Base-by-base conservation (phyloP, 1,284 basidiomycete species). In the Ceratobasidium sp. region DNA sequence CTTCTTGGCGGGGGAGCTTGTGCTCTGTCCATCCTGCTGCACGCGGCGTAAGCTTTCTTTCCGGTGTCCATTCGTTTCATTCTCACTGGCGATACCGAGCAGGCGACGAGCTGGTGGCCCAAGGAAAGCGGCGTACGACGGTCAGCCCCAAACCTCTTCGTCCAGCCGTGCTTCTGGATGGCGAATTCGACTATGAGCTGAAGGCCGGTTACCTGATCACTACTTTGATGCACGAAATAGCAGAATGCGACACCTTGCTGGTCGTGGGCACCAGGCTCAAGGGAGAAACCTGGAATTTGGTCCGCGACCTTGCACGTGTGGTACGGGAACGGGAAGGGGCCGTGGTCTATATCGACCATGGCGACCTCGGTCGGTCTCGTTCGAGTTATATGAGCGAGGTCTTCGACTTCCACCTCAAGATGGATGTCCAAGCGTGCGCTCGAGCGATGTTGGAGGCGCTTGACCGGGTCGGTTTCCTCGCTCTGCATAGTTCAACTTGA, bases 351-450 rank as follows among this genome's bases (percentile, higher is more conserved):
- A 34, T 59, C 17, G 29, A 59, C 29, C n/a, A 13, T 4, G 29
- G 3, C 11, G 29, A 59, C 9, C n/a, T 59, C 29, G 19, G 17
- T 8, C 17, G 1, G 11, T 1, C 8, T 4, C 6, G 29, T 1
- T 17, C 34, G 29, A 37, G 11, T 13, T 29, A 67, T 19, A 6
- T 40, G 6, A 40, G 9, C 37, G 37, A 5, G 37, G 11, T 34
- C 25, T 32, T 52, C 32, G 65, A 67, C 46, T 67, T 51, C 25
- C 46, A 67, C 29, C 65, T 67, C 29, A 13, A 52, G 32, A 22
- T 67, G 15, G 65, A 67, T 29, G 46, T 67, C 11, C 40, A 67
- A 15, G 8, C n/a, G 7, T 67, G 43, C 25, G 43, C 65, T 19
- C 11, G 11, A 15, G n/a, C 34, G 6, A n/a, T 66, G 8, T 15